Evolutionary conservation across 805 yeast genomes (phyloP), one percentile per base, ranked within the genome.

Genomic region (Sungouiella thailandica): DNA sequence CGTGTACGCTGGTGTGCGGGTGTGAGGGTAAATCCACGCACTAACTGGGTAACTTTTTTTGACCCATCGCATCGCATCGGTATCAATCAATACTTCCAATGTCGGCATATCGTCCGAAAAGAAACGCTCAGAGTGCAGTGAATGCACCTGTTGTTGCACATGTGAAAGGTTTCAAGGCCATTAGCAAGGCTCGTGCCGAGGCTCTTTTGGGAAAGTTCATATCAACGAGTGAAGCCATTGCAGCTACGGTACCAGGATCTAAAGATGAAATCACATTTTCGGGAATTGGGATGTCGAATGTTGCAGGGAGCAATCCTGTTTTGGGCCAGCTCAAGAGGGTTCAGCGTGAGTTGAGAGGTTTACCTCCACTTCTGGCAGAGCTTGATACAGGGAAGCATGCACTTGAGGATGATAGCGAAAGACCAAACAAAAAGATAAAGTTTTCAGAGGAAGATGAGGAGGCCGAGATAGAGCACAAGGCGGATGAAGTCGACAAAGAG

Each of bases 311-410:
- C 40, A 51, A 60, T 49, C 67, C 74, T 17, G 65, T 72, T 13
- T 47, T 66, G 40, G 67, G 83, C 37, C 95, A 84, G 62, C 65
- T 85, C 48, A 72, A 68, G 48, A 71, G 95, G 53, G 65, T 83
- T 25, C 90, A 81, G 52, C 72, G 95, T 59, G 86, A 82, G 43
- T 72, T 84, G 44, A 68, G 87, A 45, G 95, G 95, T 1, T 68
- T 85, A 37, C 90, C 94, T 7, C 94, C 95, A 23, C 48, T 58
- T 40, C 49, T 42, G 47, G 56, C 52, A 19, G 57, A 47, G 28
- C 45, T 46, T 23, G 43, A 39, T 23, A 12, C 33, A 9, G 29
- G 28, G 1, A 33, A 35, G 29, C 37, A 34, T 29, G 31, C 36
- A 13, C 34, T 27, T 4, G 34, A 28, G 9, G 42, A 38, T 13